These are phyloP conservation scores for Schizophyllum amplum DNA, from an alignment of 1,284 basidiomycete genomes.

Conservation along the genomic window DNA sequence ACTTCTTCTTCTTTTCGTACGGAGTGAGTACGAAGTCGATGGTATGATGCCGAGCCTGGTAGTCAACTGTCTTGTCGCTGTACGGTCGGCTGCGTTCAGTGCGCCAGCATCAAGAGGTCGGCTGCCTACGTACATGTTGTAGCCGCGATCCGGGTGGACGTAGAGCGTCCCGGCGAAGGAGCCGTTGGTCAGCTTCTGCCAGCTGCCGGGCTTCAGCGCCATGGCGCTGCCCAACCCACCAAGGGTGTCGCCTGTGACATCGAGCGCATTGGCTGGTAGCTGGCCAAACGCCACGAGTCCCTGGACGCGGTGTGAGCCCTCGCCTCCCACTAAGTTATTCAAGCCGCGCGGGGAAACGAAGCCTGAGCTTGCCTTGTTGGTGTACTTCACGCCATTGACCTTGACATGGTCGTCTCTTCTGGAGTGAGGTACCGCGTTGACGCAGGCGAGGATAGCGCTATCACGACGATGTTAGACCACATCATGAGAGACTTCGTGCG, in stretches of 20 bases:
- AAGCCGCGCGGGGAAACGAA: neutral
- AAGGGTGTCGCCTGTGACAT: conserved; percentile 19
- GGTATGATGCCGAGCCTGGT: conserved; percentile 48
- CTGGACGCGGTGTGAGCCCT: conserved; percentile 1
- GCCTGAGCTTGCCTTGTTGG: neutral
- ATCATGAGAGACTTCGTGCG: too few species aligned
- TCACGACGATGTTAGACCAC: neutral
- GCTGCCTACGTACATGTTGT: conserved; percentile 31
- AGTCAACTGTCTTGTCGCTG: conserved; percentile 49
- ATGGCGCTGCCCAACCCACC: conserved; percentile 20
- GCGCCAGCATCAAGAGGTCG: neutral
- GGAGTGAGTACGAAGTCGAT: conserved; percentile 54
- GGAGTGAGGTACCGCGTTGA: neutral
- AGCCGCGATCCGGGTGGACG: conserved; percentile 47
- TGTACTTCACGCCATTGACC: neutral
- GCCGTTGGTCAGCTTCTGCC: conserved; percentile 16
- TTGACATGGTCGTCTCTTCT: neutral
- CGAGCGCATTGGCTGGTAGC: conserved; percentile 15
- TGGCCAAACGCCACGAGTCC: conserved; percentile 19
- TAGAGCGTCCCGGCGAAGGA: conserved; percentile 35
- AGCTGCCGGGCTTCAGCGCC: conserved; percentile 17
- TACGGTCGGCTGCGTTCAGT: neutral
- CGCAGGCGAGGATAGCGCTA: neutral
- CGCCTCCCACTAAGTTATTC: neutral
- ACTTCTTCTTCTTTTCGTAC: conserved; percentile 38